Conservation (phyloP, 208 protist genomes). For the Zelonia costaricensis region DNA sequence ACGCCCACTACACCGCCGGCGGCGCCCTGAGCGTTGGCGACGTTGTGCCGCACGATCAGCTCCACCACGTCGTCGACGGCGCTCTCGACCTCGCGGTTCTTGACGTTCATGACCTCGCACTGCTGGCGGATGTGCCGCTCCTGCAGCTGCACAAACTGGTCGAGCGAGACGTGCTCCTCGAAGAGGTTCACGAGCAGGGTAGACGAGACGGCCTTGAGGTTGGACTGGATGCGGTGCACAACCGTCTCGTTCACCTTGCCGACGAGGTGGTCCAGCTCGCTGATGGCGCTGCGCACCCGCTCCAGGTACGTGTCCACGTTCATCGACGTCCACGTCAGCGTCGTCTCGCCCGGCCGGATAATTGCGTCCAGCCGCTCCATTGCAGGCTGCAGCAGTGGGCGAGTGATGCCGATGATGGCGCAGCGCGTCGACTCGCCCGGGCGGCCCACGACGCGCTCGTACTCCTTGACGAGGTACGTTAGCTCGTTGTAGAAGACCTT, state of each 20-base stretch:
- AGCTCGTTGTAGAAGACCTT: slow-evolving; percentile 96
- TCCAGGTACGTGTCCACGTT: slow-evolving; percentile 95
- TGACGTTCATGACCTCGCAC: slow-evolving; percentile 92
- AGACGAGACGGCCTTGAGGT: slow-evolving; percentile 88
- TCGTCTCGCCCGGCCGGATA: slow-evolving; percentile 83
- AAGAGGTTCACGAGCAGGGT: slow-evolving; percentile 89
- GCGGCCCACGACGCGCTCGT: slow-evolving; percentile 30
- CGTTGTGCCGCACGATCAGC: slow-evolving; percentile 58
- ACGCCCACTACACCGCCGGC: background rate
- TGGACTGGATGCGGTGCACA: slow-evolving; percentile 91
- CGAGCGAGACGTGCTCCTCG: slow-evolving; percentile 81
- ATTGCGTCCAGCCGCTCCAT: slow-evolving; percentile 91
- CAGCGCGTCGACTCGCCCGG: slow-evolving; percentile 28
- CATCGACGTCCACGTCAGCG: slow-evolving; percentile 96
- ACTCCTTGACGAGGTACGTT: slow-evolving; percentile 72
- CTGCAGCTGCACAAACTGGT: slow-evolving; percentile 93
- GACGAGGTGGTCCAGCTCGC: slow-evolving; percentile 68
- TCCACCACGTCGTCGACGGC: slow-evolving; percentile 90
- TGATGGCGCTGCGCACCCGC: slow-evolving; percentile 83
- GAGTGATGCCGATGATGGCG: slow-evolving; percentile 85
- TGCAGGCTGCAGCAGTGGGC: slow-evolving; percentile 88
- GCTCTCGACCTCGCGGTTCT: slow-evolving; percentile 93
- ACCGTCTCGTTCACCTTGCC: slow-evolving; percentile 94
- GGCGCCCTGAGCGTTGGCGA: slow-evolving; percentile 13
- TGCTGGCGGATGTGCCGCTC: slow-evolving; percentile 90